Percentiles rank a stretch among this genome's conserved stretches.
phyloP scores from a whole-genome alignment of 805 yeast species.

The Candida piceae region DNA sequence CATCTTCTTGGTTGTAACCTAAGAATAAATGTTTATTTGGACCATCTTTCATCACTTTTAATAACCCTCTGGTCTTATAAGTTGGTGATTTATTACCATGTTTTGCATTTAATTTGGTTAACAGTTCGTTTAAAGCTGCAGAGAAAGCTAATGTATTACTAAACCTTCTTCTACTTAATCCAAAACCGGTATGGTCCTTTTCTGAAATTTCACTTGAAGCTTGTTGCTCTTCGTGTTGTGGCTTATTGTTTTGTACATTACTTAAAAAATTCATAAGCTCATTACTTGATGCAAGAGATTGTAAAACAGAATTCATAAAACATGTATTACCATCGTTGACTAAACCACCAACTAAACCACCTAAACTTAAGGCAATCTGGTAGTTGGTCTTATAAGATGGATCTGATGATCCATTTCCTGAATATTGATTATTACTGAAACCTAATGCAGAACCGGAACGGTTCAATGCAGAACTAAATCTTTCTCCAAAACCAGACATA shows the following conservation, averaged over 20 bases:
- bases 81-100: constrained; percentile 54
- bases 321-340: constrained; percentile 91
- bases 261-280: constrained; percentile 54
- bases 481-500: constrained; percentile 19
- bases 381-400: constrained; percentile 15
- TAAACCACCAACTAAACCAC: constrained; percentile 81
- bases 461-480: constrained; percentile 15
- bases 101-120: constrained; percentile 50
- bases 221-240: no score
- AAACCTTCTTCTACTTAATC: no score
- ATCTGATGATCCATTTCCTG: constrained; percentile 8
- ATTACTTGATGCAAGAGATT: constrained; percentile 71
- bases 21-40: constrained; percentile 72
- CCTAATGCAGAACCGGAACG: constrained; percentile 16
- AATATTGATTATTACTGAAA: constrained; percentile 3
- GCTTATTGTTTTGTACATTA: constrained; percentile 30
- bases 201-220: no score
- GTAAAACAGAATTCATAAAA: constrained; percentile 88
- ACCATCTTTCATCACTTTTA: constrained; percentile 69
- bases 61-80: constrained; percentile 54
- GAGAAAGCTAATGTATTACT: constrained; percentile 37
- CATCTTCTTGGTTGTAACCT: constrained; percentile 93
- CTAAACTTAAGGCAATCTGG: constrained; percentile 44
- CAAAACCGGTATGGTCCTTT: no score
- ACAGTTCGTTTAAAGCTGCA: constrained; percentile 43